Evolutionary conservation across 805 yeast species (phyloP), one percentile per base, ranked within the genome.

Genomic region (Yarrowia hollandica): DNA sequence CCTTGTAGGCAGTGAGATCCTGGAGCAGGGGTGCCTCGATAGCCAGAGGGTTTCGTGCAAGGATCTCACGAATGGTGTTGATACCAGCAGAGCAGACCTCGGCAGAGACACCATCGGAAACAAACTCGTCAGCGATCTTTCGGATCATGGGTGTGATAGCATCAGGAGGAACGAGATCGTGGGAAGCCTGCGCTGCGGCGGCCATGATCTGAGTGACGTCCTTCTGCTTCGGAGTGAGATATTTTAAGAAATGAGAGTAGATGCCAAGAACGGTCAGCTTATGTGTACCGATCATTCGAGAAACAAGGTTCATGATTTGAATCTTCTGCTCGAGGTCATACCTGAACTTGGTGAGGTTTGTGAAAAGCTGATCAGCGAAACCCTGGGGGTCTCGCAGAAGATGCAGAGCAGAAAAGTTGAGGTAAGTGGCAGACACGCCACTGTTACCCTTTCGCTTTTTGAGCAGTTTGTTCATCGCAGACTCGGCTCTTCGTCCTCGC

Each of bases 11-110:
- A 8, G 86, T 80, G 69, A 94, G 79, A 74, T 94, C 99, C 65
- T 91, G 97, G 62, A 94, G 76, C 55, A 94, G 75, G 1, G 91
- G 82, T 59, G 87, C 85, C 57, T 90, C 97, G 66, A 94, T 90
- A 22, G 98, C 96, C 64, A 92, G 77, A 14, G 99, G 97, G 10
- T 96, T 95, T 77, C 99, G 85, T 1, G 96, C 74, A 63, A 91
- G 79, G 61, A 94, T 90, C 73, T 94, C 99, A 66, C 98, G 80
- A 61, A 92, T 92, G 3, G 98, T 88, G 72, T 94, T 94, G 64
- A 94, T 79, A 68, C 99, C 99, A 4, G 98, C 98, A 57, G 97
- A 90, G 5, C 97, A 97, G 59, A 91, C 99, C 74, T 94, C 97
- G 30, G 96, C 84, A 14, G 97, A 90, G 35, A 94, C 99, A 79